phyloP scores from a whole-genome alignment of 2,329 filamentous ascomycete species.

The Cadophora sp. region DNA sequence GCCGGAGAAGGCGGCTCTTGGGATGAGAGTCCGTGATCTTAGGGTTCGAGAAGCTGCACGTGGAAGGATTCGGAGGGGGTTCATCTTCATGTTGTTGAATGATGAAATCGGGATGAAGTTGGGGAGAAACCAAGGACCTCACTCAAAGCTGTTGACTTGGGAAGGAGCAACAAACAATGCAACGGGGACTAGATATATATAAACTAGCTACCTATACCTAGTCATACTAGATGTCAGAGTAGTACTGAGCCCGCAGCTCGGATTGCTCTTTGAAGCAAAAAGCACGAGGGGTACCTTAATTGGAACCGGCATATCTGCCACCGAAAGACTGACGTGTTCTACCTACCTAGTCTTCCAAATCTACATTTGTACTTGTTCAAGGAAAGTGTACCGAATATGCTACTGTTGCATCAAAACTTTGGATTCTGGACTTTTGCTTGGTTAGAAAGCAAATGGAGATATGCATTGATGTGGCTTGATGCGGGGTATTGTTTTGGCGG shows the following conservation, averaged over 20 bases:
- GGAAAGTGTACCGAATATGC: not conserved
- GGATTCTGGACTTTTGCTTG: not conserved
- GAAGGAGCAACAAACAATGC: not conserved
- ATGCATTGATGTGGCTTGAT: not conserved
- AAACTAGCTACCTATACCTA: not conserved
- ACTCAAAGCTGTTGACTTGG: not conserved
- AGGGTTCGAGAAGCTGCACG: not conserved
- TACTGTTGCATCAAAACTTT: not conserved
- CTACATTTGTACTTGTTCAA: not conserved
- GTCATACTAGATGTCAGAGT: conserved; percentile 1
- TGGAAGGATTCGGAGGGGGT: not conserved
- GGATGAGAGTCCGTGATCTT: not conserved
- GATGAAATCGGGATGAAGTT: not conserved
- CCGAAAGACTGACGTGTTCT: conserved; percentile 1
- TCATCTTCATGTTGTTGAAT: not conserved
- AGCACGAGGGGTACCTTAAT: conserved; percentile 4
- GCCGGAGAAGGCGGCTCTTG: conserved; percentile 20
- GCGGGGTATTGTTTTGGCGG: conserved; percentile 10
- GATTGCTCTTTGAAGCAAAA: conserved; percentile 11
- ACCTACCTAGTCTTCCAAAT: not conserved
- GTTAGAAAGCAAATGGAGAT: not conserved
- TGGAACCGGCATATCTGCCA: not conserved
- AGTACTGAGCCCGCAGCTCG: conserved; percentile 1
- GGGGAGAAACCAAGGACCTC: not conserved
- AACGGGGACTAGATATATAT: not conserved